Evolutionary conservation across 768 basidiomycete genomes (phyloP).

Genomic region (Pleurotus djamor): DNA sequence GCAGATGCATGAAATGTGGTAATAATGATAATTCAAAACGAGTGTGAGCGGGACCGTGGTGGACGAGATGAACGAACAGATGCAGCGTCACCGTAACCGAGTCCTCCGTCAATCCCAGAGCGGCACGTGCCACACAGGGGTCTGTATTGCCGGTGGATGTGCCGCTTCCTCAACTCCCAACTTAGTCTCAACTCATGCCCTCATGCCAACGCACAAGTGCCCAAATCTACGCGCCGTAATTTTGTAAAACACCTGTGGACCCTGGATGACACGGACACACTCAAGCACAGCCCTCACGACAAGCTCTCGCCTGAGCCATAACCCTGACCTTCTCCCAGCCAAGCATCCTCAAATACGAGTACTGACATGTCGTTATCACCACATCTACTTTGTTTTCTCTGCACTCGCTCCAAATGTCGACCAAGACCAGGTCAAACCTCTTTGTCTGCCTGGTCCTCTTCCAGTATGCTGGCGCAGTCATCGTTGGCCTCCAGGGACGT

Average conservation of each 20-base stretch:
- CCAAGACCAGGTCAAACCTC: neutral
- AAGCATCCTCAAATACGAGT: neutral
- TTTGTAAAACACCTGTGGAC: no score
- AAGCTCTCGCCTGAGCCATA: neutral
- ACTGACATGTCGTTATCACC: neutral
- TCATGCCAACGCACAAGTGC: no score
- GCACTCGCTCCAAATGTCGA: neutral
- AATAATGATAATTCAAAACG: neutral
- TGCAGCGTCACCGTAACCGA: neutral
- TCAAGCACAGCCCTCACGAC: neutral
- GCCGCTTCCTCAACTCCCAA: no score
- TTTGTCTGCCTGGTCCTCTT: no score
- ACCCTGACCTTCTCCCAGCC: neutral
- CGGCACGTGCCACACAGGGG: neutral
- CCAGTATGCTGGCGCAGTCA: no score
- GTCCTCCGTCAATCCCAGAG: neutral
- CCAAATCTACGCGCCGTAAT: no score
- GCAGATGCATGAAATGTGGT: conserved; percentile 5
- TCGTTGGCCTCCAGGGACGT: no score
- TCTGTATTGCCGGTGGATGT: neutral
- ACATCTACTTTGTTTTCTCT: neutral
- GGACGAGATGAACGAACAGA: neutral
- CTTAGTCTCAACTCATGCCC: no score
- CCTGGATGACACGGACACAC: neutral
- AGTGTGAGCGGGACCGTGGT: neutral